phyloP scores from a whole-genome alignment of 345 rosid genomes.

The Noccaea caerulescens region DNA sequence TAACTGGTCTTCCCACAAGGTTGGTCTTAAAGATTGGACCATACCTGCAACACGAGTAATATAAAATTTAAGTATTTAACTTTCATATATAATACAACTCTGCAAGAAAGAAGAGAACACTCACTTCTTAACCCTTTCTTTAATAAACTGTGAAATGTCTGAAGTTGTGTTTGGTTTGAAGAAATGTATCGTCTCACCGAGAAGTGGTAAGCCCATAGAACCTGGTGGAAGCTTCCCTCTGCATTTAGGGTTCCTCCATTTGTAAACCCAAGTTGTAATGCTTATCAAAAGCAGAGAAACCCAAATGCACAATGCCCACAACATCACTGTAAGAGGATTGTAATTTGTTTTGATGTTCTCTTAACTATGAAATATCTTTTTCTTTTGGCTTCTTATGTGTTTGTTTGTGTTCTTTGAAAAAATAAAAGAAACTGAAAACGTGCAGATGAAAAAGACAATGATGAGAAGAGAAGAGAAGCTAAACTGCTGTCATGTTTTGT shows the following conservation, averaged over 20 bases:
- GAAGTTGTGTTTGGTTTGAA: slow-evolving; percentile 65
- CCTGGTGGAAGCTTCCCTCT: slow-evolving; percentile 91
- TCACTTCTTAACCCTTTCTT: slow-evolving; percentile 73
- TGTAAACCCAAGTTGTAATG: slow-evolving; percentile 60
- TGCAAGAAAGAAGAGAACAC: slow-evolving; percentile 37
- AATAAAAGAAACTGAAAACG: slow-evolving; percentile 40
- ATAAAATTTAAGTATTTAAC: not conserved
- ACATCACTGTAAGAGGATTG: slow-evolving; percentile 39
- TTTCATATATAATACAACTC: slow-evolving; percentile 49
- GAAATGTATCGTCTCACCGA: slow-evolving; percentile 85
- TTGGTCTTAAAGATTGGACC: slow-evolving; percentile 83
- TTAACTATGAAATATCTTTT: not conserved
- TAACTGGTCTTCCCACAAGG: slow-evolving; percentile 80
- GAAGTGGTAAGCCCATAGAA: slow-evolving; percentile 86
- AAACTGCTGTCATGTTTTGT: slow-evolving; percentile 53
- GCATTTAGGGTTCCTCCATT: slow-evolving; percentile 84
- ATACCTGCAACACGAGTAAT: slow-evolving; percentile 53
- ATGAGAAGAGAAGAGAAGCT: slow-evolving; percentile 40
- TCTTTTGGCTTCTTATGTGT: not conserved
- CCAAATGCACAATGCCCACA: slow-evolving; percentile 57
- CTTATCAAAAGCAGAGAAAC: slow-evolving; percentile 50
- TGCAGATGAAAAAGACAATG: slow-evolving; percentile 47
- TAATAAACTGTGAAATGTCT: slow-evolving; percentile 68
- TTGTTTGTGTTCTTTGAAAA: not conserved
- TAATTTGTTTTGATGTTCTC: slow-evolving; percentile 13